phyloP scores from a whole-genome alignment of 495 filamentous ascomycete genomes.

The Penicillium atrosanguineum region DNA sequence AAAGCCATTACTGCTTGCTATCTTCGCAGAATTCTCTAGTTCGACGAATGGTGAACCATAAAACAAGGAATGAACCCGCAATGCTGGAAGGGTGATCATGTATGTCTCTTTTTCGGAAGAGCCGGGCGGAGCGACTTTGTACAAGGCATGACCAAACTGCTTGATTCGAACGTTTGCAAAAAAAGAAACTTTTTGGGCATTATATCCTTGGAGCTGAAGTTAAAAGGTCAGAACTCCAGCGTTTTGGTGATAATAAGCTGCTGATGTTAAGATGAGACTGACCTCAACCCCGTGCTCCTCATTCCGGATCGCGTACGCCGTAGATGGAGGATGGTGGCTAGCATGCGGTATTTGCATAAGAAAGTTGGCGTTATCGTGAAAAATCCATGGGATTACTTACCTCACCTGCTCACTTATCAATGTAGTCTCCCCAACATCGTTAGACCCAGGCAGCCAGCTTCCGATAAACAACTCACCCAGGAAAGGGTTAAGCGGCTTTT shows the following conservation, averaged over 20 bases:
- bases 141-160: slow-evolving; percentile 91
- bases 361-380: neutral
- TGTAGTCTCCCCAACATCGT: slow-evolving; percentile 63
- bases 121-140: slow-evolving; percentile 63
- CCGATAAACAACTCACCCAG: slow-evolving; percentile 89
- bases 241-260: too few relatives aligned
- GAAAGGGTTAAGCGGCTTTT: slow-evolving; percentile 94
- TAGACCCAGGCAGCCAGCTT: slow-evolving; percentile 64
- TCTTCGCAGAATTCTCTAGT: slow-evolving; percentile 76
- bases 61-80: slow-evolving; percentile 92
- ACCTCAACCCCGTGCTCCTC: slow-evolving; percentile 72
- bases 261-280: slow-evolving; percentile 15
- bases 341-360: too few relatives aligned
- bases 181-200: slow-evolving; percentile 96
- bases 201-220: slow-evolving; percentile 79
- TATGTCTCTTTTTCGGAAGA: slow-evolving; percentile 65
- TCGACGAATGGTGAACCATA: slow-evolving; percentile 90
- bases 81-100: slow-evolving; percentile 85
- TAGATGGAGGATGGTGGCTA: slow-evolving; percentile 96
- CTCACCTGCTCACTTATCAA: slow-evolving; percentile 81
- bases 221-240: too few relatives aligned
- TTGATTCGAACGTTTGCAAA: slow-evolving; percentile 90
- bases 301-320: slow-evolving; percentile 90
- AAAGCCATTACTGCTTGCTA: slow-evolving; percentile 81
- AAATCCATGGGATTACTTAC: slow-evolving; percentile 33